Evolutionary conservation across 305 asterid genomes (phyloP).

Genomic region (Nicotiana rustica): DNA sequence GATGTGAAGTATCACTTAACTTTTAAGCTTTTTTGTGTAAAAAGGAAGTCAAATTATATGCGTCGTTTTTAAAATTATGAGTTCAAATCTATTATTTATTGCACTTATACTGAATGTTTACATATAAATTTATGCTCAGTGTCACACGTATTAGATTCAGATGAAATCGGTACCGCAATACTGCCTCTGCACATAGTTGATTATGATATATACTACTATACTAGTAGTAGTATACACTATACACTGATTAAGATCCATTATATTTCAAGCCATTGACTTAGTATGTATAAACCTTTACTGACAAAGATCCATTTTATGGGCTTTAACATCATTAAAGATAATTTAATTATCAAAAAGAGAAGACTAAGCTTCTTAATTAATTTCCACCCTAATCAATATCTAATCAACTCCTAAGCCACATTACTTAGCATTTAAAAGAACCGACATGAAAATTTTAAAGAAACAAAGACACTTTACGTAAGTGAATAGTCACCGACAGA

Average conservation of each 20-base stretch:
- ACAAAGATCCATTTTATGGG: conserved; percentile 33
- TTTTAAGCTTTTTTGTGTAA: not conserved
- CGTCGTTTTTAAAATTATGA: too few species aligned
- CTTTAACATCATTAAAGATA: conserved; percentile 11
- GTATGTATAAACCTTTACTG: conserved; percentile 7
- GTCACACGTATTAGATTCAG: too few species aligned
- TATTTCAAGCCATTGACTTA: conserved; percentile 23
- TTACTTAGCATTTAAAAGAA: not conserved
- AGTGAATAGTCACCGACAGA: conserved; percentile 35
- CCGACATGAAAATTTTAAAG: not conserved
- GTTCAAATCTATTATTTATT: too few species aligned
- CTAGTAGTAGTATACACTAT: not conserved
- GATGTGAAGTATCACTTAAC: not conserved
- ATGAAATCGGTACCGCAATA: too few species aligned
- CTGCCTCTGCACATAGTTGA: too few species aligned
- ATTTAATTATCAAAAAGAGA: conserved; percentile 11
- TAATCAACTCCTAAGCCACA: not conserved
- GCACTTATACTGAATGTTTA: too few species aligned
- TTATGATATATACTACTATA: too few species aligned
- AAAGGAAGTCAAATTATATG: too few species aligned
- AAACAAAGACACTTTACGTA: conserved; percentile 19
- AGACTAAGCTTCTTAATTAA: conserved; percentile 9
- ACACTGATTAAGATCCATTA: conserved; percentile 14
- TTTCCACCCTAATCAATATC: not conserved
- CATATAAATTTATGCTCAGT: too few species aligned